Conservation (phyloP, 208 protist species). For the Trypanosoma vivax region DNA sequence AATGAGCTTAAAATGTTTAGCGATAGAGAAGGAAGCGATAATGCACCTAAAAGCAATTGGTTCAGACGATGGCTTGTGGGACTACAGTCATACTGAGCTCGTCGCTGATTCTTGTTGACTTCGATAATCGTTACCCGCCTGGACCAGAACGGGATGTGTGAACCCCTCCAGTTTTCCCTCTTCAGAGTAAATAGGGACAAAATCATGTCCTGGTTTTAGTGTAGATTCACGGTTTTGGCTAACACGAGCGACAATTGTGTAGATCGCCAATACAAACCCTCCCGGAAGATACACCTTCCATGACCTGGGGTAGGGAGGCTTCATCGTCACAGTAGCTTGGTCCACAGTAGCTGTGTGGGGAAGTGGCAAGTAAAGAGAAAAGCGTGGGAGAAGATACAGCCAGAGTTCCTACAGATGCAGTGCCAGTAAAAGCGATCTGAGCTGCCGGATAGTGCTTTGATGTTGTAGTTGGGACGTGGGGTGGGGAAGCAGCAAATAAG, state of each 20-base stretch:
- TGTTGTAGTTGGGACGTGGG: no score
- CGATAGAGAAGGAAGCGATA: not conserved
- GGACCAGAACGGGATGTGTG: slow-evolving; percentile 78
- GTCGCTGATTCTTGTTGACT: slow-evolving; percentile 38
- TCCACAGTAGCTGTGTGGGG: not conserved
- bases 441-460: no score
- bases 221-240: slow-evolving; percentile 41
- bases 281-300: slow-evolving; percentile 81
- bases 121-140: slow-evolving; percentile 67
- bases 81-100: slow-evolving; percentile 1
- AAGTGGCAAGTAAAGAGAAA: slow-evolving; percentile 16
- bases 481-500: no score
- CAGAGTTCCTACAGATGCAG: not conserved
- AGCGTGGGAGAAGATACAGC: not conserved
- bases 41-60: not conserved
- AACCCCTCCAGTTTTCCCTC: slow-evolving; percentile 84
- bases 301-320: slow-evolving; percentile 63
- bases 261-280: slow-evolving; percentile 58
- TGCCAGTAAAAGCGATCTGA: no score
- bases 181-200: slow-evolving; percentile 83
- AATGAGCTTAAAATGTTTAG: no score
- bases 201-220: slow-evolving; percentile 81
- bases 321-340: slow-evolving; percentile 25
- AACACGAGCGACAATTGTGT: slow-evolving; percentile 64
- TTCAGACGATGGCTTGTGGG: not conserved